Percentiles rank a stretch among this genome's conserved stretches.
Evolutionary conservation across 1,139 yeast genomes (phyloP).

Genomic region (Geotrichum cucujoidarum): DNA sequence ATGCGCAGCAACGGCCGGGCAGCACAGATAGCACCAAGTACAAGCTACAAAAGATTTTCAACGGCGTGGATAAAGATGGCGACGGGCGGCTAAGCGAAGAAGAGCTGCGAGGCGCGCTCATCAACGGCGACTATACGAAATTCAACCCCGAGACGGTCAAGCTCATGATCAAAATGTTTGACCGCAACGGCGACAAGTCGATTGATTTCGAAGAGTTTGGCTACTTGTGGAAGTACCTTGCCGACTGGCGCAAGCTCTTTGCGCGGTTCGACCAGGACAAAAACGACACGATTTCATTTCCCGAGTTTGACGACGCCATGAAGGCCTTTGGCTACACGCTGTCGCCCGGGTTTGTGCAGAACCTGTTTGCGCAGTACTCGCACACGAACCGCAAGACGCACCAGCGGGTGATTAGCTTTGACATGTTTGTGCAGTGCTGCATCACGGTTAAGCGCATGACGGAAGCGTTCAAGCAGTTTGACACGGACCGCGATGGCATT

Average conservation of each 20-base stretch:
- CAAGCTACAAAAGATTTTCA: conserved; percentile 28
- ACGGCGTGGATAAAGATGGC: conserved; percentile 30
- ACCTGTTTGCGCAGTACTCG: conserved; percentile 57
- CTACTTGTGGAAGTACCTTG: conserved; percentile 64
- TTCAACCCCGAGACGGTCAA: conserved; percentile 60
- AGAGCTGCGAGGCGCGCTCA: conserved; percentile 59
- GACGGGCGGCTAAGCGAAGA: conserved; percentile 55
- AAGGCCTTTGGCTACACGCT: conserved; percentile 66
- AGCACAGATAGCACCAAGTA: conserved; percentile 22
- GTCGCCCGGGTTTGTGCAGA: conserved; percentile 57
- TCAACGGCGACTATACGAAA: conserved; percentile 57
- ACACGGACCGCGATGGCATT: conserved; percentile 67
- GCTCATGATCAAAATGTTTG: conserved; percentile 64
- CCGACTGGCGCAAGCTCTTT: conserved; percentile 67
- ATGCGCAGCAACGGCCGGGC: conserved; percentile 10
- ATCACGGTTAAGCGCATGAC: conserved; percentile 74
- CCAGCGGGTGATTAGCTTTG: conserved; percentile 65
- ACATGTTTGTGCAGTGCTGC: conserved; percentile 74
- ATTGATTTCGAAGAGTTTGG: conserved; percentile 64
- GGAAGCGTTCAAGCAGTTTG: conserved; percentile 72
- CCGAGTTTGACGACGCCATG: conserved; percentile 63
- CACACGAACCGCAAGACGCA: conserved; percentile 40
- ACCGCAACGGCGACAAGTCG: conserved; percentile 45
- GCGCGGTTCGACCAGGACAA: conserved; percentile 58
- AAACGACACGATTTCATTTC: conserved; percentile 59